These are phyloP conservation scores for Brassica carinata DNA, from an alignment of 345 rosid species.

Conservation along the genomic window DNA sequence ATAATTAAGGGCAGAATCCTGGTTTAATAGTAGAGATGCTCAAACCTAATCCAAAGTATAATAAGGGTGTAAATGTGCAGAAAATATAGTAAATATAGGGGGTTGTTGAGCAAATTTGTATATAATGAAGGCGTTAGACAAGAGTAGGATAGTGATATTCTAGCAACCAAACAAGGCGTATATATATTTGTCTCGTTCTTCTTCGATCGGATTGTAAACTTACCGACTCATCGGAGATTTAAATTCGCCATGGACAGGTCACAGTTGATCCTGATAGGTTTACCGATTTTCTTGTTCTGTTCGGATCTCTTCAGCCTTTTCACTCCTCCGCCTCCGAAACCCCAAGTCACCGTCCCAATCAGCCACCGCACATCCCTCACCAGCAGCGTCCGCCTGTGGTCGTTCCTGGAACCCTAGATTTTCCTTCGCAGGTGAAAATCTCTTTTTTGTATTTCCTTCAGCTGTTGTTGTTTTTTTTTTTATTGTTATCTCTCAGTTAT, in stretches of 20 bases:
- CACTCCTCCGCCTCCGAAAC: constrained; percentile 70
- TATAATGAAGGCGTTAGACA: neutral
- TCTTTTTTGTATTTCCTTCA: neutral
- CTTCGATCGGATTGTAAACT: constrained; percentile 5
- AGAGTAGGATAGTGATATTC: neutral
- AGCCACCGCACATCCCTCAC: constrained; percentile 40
- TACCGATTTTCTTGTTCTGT: constrained; percentile 66
- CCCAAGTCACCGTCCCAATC: constrained; percentile 41
- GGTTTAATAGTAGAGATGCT: too few species aligned
- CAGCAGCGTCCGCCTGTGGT: constrained; percentile 37
- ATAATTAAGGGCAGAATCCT: too few species aligned
- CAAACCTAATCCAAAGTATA: neutral
- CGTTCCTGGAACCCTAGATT: constrained; percentile 45
- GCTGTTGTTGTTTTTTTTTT: neutral
- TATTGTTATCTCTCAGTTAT: neutral
- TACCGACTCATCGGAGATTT: constrained; percentile 15
- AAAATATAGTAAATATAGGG: neutral
- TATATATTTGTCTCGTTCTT: neutral
- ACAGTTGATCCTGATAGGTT: constrained; percentile 56
- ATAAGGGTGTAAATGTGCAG: neutral
- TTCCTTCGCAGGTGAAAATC: constrained; percentile 49
- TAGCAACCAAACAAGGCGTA: constrained; percentile 25
- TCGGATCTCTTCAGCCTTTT: constrained; percentile 66
- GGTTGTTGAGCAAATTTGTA: neutral
- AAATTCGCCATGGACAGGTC: constrained; percentile 52